Evolutionary conservation across 768 basidiomycete species (phyloP).

Genomic region (Pluteus cervinus): DNA sequence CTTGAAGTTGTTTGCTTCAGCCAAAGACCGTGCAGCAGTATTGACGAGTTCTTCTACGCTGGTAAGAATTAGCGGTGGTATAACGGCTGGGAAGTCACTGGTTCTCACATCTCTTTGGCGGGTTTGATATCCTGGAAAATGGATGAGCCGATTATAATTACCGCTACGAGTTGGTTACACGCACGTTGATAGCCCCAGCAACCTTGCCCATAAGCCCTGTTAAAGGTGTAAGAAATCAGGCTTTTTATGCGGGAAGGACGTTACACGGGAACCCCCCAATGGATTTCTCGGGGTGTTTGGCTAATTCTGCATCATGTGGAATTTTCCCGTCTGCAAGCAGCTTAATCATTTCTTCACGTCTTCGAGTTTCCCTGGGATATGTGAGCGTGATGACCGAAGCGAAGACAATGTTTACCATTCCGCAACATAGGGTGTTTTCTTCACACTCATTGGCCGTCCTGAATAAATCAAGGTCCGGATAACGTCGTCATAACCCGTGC

Average conservation of each 20-base stretch:
- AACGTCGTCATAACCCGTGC: conserved; percentile 72
- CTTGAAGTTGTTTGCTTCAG: conserved; percentile 35
- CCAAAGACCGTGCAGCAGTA: conserved; percentile 58
- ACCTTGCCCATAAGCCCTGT: conserved; percentile 78
- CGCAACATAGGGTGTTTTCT: conserved; percentile 71
- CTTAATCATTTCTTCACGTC: conserved; percentile 51
- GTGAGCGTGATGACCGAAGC: not conserved
- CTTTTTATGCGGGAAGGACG: not conserved
- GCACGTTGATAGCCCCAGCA: conserved; percentile 60
- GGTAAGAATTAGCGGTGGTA: conserved; percentile 1
- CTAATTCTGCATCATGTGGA: conserved; percentile 71
- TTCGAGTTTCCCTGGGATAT: conserved; percentile 48
- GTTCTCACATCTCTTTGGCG: conserved; percentile 72
- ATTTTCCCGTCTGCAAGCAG: conserved; percentile 61
- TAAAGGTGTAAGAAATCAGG: conserved; percentile 3
- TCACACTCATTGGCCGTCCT: conserved; percentile 78
- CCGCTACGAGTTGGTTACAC: conserved; percentile 15
- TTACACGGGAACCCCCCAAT: conserved; percentile 55
- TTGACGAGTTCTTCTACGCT: conserved; percentile 80
- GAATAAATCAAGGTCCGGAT: conserved; percentile 67
- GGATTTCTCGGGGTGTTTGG: conserved; percentile 61
- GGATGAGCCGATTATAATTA: conserved; percentile 1
- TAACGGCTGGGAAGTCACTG: conserved; percentile 6
- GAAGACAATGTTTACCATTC: conserved; percentile 45
- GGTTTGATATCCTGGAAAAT: conserved; percentile 65